These are phyloP conservation scores for Sclerotinia glacialis DNA, from an alignment of 2,329 filamentous ascomycete species.

Conservation along the genomic window DNA sequence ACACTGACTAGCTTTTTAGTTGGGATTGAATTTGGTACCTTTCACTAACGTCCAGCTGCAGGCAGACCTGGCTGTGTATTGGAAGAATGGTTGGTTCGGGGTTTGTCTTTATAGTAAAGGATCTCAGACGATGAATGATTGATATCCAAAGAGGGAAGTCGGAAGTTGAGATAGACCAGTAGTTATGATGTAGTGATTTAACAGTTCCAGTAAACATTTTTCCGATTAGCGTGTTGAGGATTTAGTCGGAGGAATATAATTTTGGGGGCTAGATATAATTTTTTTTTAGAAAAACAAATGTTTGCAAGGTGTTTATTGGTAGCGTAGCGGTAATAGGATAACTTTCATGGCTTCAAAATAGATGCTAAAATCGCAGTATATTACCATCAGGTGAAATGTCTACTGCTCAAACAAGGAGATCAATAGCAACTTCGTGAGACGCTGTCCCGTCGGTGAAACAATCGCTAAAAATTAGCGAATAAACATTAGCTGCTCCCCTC, in stretches of 20 bases:
- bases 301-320: neutral
- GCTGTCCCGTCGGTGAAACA: too few species aligned
- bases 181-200: neutral
- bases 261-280: neutral
- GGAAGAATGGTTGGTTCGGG: neutral
- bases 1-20: too few species aligned
- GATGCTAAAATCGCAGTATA: neutral
- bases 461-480: too few species aligned
- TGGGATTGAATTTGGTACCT: neutral
- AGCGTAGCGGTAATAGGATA: neutral
- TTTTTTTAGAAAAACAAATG: neutral
- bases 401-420: neutral
- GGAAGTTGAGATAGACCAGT: neutral
- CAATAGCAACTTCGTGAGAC: too few species aligned
- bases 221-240: neutral
- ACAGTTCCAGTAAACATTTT: neutral
- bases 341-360: neutral
- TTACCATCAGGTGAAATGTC: neutral
- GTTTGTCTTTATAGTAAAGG: neutral
- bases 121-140: neutral
- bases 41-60: neutral
- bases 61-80: neutral
- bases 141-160: too few species aligned
- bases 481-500: too few species aligned
- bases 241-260: neutral